A percentile compares a stretch with the other conserved stretches of the same genome.
phyloP scores from a whole-genome alignment of 2,329 filamentous ascomycete genomes.

The Catunica adiposa region DNA sequence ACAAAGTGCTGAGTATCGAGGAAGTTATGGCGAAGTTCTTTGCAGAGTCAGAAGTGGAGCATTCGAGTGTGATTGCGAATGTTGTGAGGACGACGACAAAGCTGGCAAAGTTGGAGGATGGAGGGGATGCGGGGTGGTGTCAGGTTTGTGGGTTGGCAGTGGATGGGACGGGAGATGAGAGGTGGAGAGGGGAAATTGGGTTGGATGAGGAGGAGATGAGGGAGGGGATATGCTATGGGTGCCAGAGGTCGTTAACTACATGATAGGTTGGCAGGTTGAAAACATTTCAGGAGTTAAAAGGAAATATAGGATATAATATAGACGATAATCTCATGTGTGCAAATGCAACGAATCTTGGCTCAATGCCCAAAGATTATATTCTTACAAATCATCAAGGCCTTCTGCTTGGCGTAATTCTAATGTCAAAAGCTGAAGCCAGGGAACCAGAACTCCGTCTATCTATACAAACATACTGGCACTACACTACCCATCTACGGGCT shows the following conservation, averaged over 20 bases:
- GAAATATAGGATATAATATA: neutral
- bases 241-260: constrained; percentile 37
- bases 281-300: neutral
- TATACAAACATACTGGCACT: neutral
- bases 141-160: constrained; percentile 47
- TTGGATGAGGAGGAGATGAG: constrained; percentile 22
- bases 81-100: constrained; percentile 87
- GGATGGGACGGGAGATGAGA: constrained; percentile 43
- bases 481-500: too few species aligned
- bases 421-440: constrained; percentile 8
- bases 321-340: neutral
- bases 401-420: neutral
- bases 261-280: neutral
- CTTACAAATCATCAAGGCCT: neutral
- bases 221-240: constrained; percentile 53
- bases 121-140: constrained; percentile 11
- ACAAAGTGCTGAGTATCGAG: constrained; percentile 74
- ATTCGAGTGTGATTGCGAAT: constrained; percentile 82
- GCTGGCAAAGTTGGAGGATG: constrained; percentile 34
- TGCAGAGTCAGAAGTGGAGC: constrained; percentile 51
- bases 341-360: neutral
- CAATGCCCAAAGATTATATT: neutral
- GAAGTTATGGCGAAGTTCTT: constrained; percentile 85
- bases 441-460: neutral
- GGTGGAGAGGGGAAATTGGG: constrained; percentile 46